Percentiles rank a stretch among this genome's conserved stretches.
phyloP scores from a whole-genome alignment of 2,329 filamentous ascomycete genomes.

The Phoma sp. region DNA sequence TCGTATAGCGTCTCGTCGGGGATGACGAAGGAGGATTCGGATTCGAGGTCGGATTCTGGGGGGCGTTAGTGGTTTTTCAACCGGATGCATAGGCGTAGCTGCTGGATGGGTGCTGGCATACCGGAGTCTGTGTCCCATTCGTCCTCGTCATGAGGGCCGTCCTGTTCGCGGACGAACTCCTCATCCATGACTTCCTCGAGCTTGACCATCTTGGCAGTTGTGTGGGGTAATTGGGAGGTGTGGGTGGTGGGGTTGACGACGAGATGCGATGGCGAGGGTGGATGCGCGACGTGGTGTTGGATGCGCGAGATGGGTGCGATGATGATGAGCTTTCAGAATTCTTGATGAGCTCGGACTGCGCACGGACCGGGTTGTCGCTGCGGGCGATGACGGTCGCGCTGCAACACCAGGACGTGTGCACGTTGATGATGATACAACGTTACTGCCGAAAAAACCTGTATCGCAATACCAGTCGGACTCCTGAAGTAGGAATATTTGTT shows the following conservation, averaged over 20 bases:
- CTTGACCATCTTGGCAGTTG: conserved; percentile 77
- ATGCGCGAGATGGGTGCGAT: conserved; percentile 10
- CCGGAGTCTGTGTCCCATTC: conserved; percentile 93
- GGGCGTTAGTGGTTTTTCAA: not conserved
- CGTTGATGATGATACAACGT: no score
- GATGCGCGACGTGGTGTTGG: not conserved
- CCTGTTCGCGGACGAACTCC: conserved; percentile 79
- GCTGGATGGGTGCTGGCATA: conserved; percentile 63
- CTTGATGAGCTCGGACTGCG: conserved; percentile 2
- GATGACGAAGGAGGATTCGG: conserved; percentile 23
- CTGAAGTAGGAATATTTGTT: no score
- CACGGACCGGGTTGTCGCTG: not conserved
- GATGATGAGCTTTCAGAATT: conserved; percentile 19
- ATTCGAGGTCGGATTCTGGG: conserved; percentile 17
- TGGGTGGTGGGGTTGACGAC: not conserved
- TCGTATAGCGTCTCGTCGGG: conserved; percentile 61
- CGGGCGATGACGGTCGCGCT: no score
- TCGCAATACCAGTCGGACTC: no score
- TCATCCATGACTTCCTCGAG: conserved; percentile 97
- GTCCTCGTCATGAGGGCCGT: conserved; percentile 74
- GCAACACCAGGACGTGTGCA: no score
- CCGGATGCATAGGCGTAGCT: not conserved
- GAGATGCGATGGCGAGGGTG: not conserved
- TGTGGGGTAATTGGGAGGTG: not conserved
- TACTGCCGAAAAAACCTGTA: no score